Conservation (phyloP, 208 protist species). For the Trypanosoma cruzi region DNA sequence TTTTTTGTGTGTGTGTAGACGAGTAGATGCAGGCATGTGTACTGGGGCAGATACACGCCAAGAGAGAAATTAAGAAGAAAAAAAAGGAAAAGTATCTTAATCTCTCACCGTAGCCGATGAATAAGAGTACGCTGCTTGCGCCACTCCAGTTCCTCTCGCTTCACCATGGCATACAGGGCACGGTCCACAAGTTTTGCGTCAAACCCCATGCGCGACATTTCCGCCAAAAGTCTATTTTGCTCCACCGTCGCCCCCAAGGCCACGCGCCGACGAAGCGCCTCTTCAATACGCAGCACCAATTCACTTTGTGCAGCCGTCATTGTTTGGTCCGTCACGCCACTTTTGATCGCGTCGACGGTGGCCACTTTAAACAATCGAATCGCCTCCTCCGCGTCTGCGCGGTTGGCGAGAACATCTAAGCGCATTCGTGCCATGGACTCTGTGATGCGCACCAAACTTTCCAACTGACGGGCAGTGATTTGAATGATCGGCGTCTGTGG, state of each 20-base stretch:
- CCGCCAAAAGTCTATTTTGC: conserved; percentile 74
- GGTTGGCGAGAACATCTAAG: conserved; percentile 86
- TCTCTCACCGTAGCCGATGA: conserved; percentile 61
- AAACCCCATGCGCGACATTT: conserved; percentile 86
- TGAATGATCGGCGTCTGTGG: conserved; percentile 83
- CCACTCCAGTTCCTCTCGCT: conserved; percentile 89
- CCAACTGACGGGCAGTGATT: conserved; percentile 96
- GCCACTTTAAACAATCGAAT: conserved; percentile 95
- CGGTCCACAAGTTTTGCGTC: conserved; percentile 85
- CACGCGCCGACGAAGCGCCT: conserved; percentile 80
- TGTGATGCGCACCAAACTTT: conserved; percentile 97
- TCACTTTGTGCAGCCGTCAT: conserved; percentile 88
- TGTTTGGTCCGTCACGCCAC: conserved; percentile 70
- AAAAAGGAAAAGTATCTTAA: conserved; percentile 15
- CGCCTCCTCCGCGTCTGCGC: conserved; percentile 94
- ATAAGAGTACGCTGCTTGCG: conserved; percentile 88
- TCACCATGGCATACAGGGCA: conserved; percentile 89
- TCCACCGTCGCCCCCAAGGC: conserved; percentile 86
- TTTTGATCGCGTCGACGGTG: conserved; percentile 95
- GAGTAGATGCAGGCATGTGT: not conserved
- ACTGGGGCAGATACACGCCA: not conserved
- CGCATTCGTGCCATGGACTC: conserved; percentile 98
- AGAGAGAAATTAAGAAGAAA: conserved; percentile 2
- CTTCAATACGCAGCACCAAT: conserved; percentile 82
- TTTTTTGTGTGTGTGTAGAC: not conserved